phyloP scores from a whole-genome alignment of 805 yeast genomes.

The Starmerella vaccinii region DNA sequence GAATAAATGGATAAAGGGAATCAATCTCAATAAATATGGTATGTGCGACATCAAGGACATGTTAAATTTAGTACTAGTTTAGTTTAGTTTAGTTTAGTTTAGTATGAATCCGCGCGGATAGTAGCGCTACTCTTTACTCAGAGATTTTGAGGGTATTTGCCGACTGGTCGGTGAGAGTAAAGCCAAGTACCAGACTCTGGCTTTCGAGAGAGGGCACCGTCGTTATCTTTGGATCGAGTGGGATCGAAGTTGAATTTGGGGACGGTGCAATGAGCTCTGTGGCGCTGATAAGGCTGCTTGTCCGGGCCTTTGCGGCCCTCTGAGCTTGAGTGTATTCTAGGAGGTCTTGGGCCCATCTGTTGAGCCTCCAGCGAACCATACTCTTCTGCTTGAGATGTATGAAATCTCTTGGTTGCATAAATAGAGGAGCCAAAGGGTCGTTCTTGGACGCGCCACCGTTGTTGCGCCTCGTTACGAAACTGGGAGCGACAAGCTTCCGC shows the following conservation, averaged over 20 bases:
- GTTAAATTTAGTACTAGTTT: too few relatives aligned
- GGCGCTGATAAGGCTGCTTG: background rate
- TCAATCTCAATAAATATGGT: too few relatives aligned
- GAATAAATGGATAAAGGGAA: too few relatives aligned
- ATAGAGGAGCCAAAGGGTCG: background rate
- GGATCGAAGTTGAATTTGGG: background rate
- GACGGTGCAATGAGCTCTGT: background rate
- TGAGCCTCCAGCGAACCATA: conserved; percentile 1
- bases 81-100: too few relatives aligned
- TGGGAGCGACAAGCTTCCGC: background rate
- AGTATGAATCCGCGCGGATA: too few relatives aligned
- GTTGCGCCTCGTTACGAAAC: background rate
- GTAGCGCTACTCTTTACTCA: background rate
- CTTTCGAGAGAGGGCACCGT: background rate
- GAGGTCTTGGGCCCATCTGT: background rate
- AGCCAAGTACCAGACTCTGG: background rate
- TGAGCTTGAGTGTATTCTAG: background rate
- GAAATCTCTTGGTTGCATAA: background rate
- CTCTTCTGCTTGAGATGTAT: background rate
- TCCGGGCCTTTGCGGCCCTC: background rate
- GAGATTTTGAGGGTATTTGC: background rate
- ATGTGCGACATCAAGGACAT: too few relatives aligned
- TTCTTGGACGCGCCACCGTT: background rate
- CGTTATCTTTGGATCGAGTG: background rate
- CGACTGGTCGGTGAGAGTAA: background rate